These are phyloP conservation scores for Chaetomium fimeti DNA, from an alignment of 495 filamentous ascomycete species.

Conservation along the genomic window DNA sequence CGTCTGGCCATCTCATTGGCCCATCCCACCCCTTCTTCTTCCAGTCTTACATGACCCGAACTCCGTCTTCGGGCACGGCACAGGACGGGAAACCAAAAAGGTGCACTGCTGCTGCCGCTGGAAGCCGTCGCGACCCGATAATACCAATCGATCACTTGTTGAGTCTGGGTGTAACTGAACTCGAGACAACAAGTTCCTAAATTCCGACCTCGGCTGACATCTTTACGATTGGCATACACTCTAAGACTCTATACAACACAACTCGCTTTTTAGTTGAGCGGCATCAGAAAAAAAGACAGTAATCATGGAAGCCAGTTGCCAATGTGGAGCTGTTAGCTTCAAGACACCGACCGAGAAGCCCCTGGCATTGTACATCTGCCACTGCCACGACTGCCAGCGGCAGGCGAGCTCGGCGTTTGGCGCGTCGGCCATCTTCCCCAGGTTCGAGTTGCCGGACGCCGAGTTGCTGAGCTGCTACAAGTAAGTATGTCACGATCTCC, in stretches of 20 bases:
- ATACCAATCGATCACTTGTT: not conserved
- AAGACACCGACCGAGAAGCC: slow-evolving; percentile 57
- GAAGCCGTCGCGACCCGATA: slow-evolving; percentile 17
- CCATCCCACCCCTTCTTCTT: not conserved
- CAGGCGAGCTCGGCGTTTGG: slow-evolving; percentile 69
- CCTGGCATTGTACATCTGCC: slow-evolving; percentile 64
- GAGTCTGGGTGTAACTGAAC: not conserved
- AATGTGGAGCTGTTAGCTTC: slow-evolving; percentile 63
- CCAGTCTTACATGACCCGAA: not conserved
- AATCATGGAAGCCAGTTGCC: slow-evolving; percentile 57
- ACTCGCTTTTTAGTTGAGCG: not conserved
- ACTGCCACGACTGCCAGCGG: slow-evolving; percentile 64
- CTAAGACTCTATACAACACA: not conserved
- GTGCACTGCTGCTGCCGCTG: slow-evolving; percentile 7
- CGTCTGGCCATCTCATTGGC: not conserved
- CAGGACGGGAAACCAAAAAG: not conserved
- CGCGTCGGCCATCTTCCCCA: slow-evolving; percentile 64
- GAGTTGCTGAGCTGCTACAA: slow-evolving; percentile 48
- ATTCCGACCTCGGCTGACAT: not conserved
- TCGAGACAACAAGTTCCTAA: not conserved
- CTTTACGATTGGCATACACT: not conserved
- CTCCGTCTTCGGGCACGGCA: slow-evolving; percentile 22
- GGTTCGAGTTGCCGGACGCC: slow-evolving; percentile 50
- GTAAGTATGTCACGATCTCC: slow-evolving; percentile 34
- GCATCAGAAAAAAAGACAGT: not conserved